A percentile compares a stretch with the other conserved stretches of the same genome.
Conservation (phyloP, 805 yeast genomes). For the Vanderwaltozyma yarrowii region DNA sequence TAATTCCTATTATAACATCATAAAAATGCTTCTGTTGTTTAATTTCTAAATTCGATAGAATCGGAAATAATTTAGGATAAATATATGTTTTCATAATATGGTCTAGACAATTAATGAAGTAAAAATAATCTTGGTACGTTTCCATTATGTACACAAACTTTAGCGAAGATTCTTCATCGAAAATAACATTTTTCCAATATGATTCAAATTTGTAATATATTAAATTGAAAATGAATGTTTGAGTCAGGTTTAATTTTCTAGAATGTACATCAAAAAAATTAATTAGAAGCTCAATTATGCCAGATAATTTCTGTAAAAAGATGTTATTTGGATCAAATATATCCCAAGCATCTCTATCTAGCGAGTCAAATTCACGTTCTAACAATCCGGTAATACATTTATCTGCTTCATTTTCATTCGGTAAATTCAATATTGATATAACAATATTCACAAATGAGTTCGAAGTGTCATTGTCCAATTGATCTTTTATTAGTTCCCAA, state of each 20-base stretch:
- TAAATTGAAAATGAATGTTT: conserved; percentile 13
- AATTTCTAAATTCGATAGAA: too few relatives aligned
- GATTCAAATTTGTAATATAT: conserved; percentile 5
- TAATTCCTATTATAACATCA: too few relatives aligned
- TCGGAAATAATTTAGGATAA: too few relatives aligned
- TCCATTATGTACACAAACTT: too few relatives aligned
- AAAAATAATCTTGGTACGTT: too few relatives aligned
- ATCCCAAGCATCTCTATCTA: conserved; percentile 3
- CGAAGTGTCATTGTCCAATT: background rate
- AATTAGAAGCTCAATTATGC: background rate
- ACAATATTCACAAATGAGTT: background rate
- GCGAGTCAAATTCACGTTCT: background rate
- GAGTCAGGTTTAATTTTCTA: conserved; percentile 15
- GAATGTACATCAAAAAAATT: conserved; percentile 10
- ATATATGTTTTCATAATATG: too few relatives aligned
- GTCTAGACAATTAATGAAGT: too few relatives aligned
- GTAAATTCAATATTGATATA: background rate
- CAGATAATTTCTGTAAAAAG: conserved; percentile 2
- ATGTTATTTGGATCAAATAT: conserved; percentile 3
- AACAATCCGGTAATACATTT: conserved; percentile 9
- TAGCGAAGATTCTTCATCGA: conserved; percentile 1
- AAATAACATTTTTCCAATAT: conserved; percentile 12
- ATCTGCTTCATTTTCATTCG: conserved; percentile 13
- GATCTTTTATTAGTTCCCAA: background rate
- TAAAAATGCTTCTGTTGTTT: too few relatives aligned